These are phyloP conservation scores for Nakazawaea populi DNA, from an alignment of 805 yeast genomes.

Conservation along the genomic window DNA sequence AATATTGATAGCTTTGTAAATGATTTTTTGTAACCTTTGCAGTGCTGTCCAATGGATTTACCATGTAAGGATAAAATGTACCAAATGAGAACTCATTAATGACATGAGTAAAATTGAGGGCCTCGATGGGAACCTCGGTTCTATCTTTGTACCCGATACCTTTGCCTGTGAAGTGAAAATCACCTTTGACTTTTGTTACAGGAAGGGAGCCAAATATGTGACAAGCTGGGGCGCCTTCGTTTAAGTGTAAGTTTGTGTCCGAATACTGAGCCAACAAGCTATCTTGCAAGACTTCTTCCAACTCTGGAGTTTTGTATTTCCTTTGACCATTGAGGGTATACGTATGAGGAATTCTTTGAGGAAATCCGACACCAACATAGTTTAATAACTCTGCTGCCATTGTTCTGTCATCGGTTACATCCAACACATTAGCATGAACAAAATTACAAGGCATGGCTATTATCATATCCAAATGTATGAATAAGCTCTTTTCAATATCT, in stretches of 20 bases:
- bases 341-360: conserved; percentile 37
- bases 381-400: conserved; percentile 72
- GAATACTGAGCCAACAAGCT: conserved; percentile 62
- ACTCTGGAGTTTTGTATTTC: conserved; percentile 49
- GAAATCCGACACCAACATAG: conserved; percentile 59
- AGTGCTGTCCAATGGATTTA: conserved; percentile 83
- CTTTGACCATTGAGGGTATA: conserved; percentile 40
- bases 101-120: conserved; percentile 75
- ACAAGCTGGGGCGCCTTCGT: conserved; percentile 71
- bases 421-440: conserved; percentile 71
- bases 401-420: conserved; percentile 69
- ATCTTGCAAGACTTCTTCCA: conserved; percentile 62
- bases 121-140: conserved; percentile 38
- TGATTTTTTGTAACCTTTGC: conserved; percentile 48
- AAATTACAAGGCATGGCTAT: conserved; percentile 81
- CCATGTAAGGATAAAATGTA: conserved; percentile 75
- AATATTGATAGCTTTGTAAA: conserved; percentile 54
- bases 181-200: conserved; percentile 81
- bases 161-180: conserved; percentile 74
- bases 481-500: conserved; percentile 47
- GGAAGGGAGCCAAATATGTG: conserved; percentile 79
- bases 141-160: conserved; percentile 59
- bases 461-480: conserved; percentile 71
- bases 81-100: conserved; percentile 90
- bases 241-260: conserved; percentile 31